phyloP scores from a whole-genome alignment of 179 eudicot species.

The Nepenthes alata region DNA sequence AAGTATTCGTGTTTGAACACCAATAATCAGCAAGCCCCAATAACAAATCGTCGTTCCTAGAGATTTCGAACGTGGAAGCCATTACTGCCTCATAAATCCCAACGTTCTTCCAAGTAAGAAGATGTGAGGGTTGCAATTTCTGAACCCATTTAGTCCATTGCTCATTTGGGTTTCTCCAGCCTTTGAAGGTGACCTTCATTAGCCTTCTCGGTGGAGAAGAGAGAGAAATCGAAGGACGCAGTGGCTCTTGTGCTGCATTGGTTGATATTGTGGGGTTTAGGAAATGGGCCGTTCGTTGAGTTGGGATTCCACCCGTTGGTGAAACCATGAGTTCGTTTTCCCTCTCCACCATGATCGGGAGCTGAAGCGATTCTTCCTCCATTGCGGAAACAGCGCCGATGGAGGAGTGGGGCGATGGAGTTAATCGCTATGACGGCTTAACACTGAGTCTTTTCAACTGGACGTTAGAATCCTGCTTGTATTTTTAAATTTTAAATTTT shows the following conservation, averaged over 20 bases:
- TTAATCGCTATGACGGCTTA: too few species aligned
- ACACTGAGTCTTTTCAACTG: too few species aligned
- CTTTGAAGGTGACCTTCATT: slow-evolving; percentile 15
- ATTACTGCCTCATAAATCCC: slow-evolving; percentile 27
- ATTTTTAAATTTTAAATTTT: too few species aligned
- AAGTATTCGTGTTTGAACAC: slow-evolving; percentile 27
- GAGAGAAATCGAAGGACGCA: slow-evolving; percentile 3
- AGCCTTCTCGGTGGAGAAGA: background rate
- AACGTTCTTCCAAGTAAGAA: slow-evolving; percentile 19
- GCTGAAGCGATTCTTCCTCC: too few species aligned
- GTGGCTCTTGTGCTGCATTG: background rate
- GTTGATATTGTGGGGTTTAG: slow-evolving; percentile 11
- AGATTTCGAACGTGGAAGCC: slow-evolving; percentile 16
- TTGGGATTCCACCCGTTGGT: slow-evolving; percentile 9
- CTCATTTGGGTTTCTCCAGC: slow-evolving; percentile 17
- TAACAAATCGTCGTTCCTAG: slow-evolving; percentile 6
- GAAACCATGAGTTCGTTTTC: slow-evolving; percentile 7
- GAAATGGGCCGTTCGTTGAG: slow-evolving; percentile 13
- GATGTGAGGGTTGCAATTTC: slow-evolving; percentile 5
- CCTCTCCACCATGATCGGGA: background rate
- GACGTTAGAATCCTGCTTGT: too few species aligned
- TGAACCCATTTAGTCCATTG: slow-evolving; percentile 27
- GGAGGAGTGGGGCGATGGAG: too few species aligned
- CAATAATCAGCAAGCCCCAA: slow-evolving; percentile 27
- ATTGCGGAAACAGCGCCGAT: too few species aligned